Evolutionary conservation across 2,329 filamentous ascomycete genomes (phyloP).

Genomic region (Tolypocladium capitatum): DNA sequence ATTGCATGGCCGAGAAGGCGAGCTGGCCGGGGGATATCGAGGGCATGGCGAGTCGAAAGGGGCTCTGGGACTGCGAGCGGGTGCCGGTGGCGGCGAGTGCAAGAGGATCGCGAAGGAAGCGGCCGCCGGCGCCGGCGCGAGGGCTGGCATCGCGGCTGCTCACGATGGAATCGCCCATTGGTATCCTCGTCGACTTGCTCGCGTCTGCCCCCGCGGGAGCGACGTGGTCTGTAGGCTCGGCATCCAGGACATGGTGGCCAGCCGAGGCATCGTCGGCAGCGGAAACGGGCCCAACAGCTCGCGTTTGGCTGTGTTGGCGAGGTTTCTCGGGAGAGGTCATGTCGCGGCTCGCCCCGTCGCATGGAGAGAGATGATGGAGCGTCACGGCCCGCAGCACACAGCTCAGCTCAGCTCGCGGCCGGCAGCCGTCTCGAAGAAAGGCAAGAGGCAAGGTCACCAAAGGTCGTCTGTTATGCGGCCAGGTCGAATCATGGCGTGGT

Average conservation of each 20-base stretch:
- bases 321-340: slow-evolving; percentile 19
- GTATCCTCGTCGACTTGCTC: slow-evolving; percentile 3
- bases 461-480: background rate
- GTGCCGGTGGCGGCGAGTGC: slow-evolving; percentile 7
- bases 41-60: slow-evolving; percentile 30
- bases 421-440: background rate
- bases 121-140: slow-evolving; percentile 12
- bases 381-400: background rate
- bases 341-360: slow-evolving; percentile 12
- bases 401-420: background rate
- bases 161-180: background rate
- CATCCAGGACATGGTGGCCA: background rate
- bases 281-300: slow-evolving; percentile 12
- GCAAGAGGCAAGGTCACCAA: background rate
- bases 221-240: background rate
- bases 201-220: background rate
- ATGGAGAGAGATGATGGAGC: slow-evolving; percentile 11
- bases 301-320: slow-evolving; percentile 15
- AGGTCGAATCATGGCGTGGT: slow-evolving; percentile 2
- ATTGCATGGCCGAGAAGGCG: slow-evolving; percentile 58
- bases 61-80: slow-evolving; percentile 23
- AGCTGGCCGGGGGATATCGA: slow-evolving; percentile 37
- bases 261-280: slow-evolving; percentile 10
- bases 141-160: slow-evolving; percentile 12
- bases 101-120: slow-evolving; percentile 21